A percentile compares a stretch with the other conserved stretches of the same genome.
Evolutionary conservation across 441 rosid genomes (phyloP).

Genomic region (Adansonia rubrostipa): DNA sequence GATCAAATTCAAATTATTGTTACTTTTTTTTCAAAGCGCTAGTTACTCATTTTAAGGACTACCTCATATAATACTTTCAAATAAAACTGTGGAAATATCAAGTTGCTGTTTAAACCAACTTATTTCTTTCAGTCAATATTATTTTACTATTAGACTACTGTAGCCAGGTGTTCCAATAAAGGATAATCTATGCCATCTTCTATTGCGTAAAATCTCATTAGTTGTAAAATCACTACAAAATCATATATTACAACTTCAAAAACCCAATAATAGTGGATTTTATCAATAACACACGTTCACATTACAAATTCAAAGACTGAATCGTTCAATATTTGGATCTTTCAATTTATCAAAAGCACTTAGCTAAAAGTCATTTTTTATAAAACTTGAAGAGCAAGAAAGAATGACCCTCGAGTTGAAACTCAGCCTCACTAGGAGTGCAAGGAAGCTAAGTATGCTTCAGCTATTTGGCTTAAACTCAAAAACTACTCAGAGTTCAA

Average conservation of each 20-base stretch:
- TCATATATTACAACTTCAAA: not conserved
- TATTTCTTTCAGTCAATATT: not conserved
- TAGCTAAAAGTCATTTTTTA: not conserved
- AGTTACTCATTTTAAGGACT: not conserved
- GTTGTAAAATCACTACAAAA: slow-evolving; percentile 3
- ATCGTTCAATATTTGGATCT: not conserved
- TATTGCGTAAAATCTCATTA: not conserved
- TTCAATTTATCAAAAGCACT: not conserved
- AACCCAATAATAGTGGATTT: not conserved
- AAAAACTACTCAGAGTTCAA: no score
- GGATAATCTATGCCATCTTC: not conserved
- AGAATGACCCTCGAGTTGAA: not conserved
- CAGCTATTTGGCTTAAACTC: not conserved
- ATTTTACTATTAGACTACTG: not conserved
- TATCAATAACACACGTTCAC: no score
- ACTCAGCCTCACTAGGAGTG: slow-evolving; percentile 8
- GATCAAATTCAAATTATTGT: not conserved
- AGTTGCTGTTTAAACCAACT: not conserved
- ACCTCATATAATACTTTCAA: not conserved
- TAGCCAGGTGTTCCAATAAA: not conserved
- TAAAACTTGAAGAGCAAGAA: not conserved
- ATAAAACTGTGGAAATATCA: not conserved
- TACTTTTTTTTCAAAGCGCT: no score
- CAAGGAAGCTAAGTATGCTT: not conserved
- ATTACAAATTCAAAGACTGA: no score